Percentiles rank a stretch among this genome's conserved stretches.
These are phyloP conservation scores for Bryoerythrophyllum caledonicum DNA, from an alignment of 225 moss, liverwort and hornwort species.

Conservation along the genomic window DNA sequence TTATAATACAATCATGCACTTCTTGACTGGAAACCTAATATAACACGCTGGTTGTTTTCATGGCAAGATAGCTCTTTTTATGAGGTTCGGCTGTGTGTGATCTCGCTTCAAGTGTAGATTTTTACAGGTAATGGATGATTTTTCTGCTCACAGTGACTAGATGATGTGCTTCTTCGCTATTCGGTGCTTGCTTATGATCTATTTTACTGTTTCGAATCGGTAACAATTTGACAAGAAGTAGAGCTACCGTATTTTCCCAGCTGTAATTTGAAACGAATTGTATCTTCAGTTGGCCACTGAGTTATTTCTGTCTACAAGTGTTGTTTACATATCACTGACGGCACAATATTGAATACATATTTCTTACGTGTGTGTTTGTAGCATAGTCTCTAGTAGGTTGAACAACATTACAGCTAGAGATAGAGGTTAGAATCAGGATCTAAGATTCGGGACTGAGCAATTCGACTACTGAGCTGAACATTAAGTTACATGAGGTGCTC, in stretches of 20 bases:
- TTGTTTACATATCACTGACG: neutral
- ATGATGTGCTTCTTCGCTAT: neutral
- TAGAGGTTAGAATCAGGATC: neutral
- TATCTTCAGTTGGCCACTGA: conserved; percentile 1
- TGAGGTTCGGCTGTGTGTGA: neutral
- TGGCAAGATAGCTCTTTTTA: neutral
- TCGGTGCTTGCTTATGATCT: conserved; percentile 12
- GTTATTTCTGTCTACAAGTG: neutral
- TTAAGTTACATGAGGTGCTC: neutral
- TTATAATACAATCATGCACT: neutral
- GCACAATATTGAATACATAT: neutral
- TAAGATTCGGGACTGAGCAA: neutral
- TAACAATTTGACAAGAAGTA: neutral
- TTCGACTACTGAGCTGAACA: neutral
- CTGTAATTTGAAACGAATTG: neutral
- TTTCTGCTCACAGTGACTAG: conserved; percentile 22
- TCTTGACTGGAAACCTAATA: neutral
- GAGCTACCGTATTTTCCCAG: neutral
- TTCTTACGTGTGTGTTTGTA: neutral
- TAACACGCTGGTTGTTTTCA: neutral
- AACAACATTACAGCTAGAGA: neutral
- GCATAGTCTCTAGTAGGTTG: neutral
- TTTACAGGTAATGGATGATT: neutral
- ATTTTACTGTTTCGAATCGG: neutral
- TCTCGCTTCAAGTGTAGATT: too few species aligned